A percentile compares a stretch with the other conserved stretches of the same genome.
Conservation (phyloP, 2,329 filamentous ascomycete genomes). For the Colletotrichum phormii region DNA sequence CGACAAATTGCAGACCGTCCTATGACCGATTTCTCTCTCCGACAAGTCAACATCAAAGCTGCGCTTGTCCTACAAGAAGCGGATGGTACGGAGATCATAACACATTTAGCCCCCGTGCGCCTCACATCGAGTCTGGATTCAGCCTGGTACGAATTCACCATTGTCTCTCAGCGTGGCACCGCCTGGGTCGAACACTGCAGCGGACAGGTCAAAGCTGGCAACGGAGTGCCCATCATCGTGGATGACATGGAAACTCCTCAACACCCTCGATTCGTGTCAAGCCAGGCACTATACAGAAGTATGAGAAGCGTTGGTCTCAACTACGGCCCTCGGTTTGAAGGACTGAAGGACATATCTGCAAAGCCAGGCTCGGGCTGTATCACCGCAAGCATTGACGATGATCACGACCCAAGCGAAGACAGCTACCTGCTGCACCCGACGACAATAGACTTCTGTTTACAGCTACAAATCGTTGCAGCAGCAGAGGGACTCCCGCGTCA, state of each 20-base stretch:
- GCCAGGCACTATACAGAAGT: neutral
- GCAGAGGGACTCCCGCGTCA: neutral
- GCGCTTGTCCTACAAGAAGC: conserved; percentile 58
- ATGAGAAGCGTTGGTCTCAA: neutral
- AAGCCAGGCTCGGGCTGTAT: neutral
- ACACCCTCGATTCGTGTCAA: neutral
- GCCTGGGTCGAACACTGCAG: neutral
- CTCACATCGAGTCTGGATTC: conserved; percentile 52
- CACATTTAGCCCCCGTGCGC: conserved; percentile 52
- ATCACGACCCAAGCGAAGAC: neutral
- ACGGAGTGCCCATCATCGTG: neutral
- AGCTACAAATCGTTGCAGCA: neutral
- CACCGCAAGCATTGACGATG: neutral
- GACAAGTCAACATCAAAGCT: conserved; percentile 57
- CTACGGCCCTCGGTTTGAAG: neutral
- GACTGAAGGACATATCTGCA: neutral
- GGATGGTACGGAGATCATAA: conserved; percentile 61
- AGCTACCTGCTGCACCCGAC: neutral
- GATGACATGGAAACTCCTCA: neutral
- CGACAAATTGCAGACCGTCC: conserved; percentile 33
- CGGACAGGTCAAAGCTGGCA: neutral
- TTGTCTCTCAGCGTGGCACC: conserved; percentile 60
- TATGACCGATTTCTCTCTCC: conserved; percentile 57
- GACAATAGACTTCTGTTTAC: neutral
- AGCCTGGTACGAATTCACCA: conserved; percentile 65